A percentile compares a stretch with the other conserved stretches of the same genome.
These are phyloP conservation scores for Neurospora sp. DNA, from an alignment of 495 filamentous ascomycete species.

Conservation along the genomic window DNA sequence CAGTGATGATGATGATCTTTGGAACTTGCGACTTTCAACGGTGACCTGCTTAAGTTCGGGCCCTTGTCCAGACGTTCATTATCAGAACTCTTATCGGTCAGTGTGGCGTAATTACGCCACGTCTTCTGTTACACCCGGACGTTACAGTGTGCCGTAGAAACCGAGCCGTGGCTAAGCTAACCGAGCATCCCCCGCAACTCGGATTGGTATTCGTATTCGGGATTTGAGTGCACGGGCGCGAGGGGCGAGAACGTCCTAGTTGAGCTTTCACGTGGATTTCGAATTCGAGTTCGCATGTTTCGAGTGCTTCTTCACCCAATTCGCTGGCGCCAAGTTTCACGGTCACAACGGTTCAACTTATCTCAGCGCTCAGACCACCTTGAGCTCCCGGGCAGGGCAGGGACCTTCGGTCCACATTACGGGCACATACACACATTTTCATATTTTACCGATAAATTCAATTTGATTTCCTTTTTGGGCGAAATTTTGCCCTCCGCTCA, in stretches of 20 bases:
- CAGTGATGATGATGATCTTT: conserved; percentile 1
- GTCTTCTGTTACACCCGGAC: not conserved
- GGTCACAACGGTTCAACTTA: not conserved
- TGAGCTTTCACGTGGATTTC: not conserved
- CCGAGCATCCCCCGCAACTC: not conserved
- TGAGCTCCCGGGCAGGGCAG: too few species aligned
- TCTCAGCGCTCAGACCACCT: too few species aligned
- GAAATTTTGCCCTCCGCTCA: too few species aligned
- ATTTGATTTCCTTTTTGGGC: too few species aligned
- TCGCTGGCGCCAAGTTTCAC: not conserved
- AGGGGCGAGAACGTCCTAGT: not conserved
- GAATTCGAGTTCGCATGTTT: conserved; percentile 3
- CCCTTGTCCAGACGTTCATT: not conserved
- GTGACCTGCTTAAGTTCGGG: not conserved
- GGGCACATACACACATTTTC: too few species aligned
- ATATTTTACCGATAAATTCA: too few species aligned
- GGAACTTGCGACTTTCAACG: not conserved
- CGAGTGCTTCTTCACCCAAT: not conserved
- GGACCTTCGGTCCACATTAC: too few species aligned
- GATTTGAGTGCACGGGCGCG: not conserved
- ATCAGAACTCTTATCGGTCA: conserved; percentile 4
- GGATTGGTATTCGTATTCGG: conserved; percentile 6
- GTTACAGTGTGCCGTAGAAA: not conserved
- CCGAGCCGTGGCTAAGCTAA: not conserved
- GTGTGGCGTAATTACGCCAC: not conserved